phyloP scores from a whole-genome alignment of 202 grass and related monocot genomes.

The Bolboschoenoplectus hybrid region DNA sequence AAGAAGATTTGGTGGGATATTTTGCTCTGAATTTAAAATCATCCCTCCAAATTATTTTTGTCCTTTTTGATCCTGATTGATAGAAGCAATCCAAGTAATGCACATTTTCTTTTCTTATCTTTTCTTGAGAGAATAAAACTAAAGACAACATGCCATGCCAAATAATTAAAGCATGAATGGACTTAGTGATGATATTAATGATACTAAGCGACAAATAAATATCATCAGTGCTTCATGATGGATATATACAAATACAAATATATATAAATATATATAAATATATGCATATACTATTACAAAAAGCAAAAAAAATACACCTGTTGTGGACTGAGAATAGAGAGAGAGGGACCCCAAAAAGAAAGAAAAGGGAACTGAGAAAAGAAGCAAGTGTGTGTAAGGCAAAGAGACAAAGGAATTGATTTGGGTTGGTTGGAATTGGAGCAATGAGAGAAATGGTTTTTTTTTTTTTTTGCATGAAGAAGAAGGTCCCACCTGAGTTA shows the following conservation, averaged over 20 bases:
- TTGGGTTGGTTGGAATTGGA: neutral
- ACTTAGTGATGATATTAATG: neutral
- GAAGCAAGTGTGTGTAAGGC: neutral
- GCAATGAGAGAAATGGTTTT: neutral
- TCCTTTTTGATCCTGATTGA: neutral
- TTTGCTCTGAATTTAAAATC: neutral
- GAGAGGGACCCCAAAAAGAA: neutral
- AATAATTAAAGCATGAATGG: constrained; percentile 29
- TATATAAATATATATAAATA: too few species aligned
- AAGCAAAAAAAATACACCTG: neutral
- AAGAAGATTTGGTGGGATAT: constrained; percentile 1
- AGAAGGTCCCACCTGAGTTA: neutral
- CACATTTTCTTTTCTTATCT: neutral
- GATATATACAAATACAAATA: too few species aligned
- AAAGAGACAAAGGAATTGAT: neutral
- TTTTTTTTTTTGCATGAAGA: neutral
- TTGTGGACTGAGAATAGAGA: neutral
- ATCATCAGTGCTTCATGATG: constrained; percentile 10
- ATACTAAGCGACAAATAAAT: neutral
- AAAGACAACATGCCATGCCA: neutral
- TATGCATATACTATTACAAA: neutral
- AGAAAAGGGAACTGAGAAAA: neutral
- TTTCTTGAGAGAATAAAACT: neutral
- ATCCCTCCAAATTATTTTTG: neutral
- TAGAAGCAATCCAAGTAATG: neutral